A percentile compares a stretch with the other conserved stretches of the same genome.
These are phyloP conservation scores for Lactarius deliciosus DNA, from an alignment of 768 basidiomycete species.

Conservation along the genomic window DNA sequence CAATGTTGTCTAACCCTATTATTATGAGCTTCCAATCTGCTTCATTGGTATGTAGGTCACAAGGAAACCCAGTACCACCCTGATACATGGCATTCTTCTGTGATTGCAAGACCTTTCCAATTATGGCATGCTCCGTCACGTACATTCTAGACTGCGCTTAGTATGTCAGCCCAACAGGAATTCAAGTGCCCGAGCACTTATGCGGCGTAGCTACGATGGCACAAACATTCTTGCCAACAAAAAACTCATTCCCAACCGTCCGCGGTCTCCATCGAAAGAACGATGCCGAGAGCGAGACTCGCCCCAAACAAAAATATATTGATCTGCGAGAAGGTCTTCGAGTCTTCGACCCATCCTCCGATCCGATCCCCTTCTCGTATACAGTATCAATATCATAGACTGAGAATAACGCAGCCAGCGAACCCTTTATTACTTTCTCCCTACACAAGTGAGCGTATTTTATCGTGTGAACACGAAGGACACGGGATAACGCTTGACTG, in stretches of 20 bases:
- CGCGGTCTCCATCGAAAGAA: background rate
- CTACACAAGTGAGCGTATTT: too few species aligned
- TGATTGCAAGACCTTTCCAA: background rate
- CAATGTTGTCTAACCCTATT: too few species aligned
- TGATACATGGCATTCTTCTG: background rate
- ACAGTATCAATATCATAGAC: too few species aligned
- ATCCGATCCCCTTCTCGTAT: background rate
- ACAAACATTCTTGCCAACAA: background rate
- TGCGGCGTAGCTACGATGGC: background rate
- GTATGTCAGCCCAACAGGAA: background rate
- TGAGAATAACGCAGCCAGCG: too few species aligned
- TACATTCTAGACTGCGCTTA: background rate
- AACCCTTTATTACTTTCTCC: too few species aligned
- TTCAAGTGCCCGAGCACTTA: background rate
- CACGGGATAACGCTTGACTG: background rate
- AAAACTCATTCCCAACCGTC: background rate
- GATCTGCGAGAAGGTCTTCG: background rate
- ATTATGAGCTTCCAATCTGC: background rate
- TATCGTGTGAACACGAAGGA: too few species aligned
- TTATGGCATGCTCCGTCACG: background rate
- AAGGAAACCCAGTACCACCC: background rate
- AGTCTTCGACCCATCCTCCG: background rate
- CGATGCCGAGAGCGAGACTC: background rate
- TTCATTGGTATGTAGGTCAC: background rate
- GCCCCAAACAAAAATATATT: background rate